These are phyloP conservation scores for Ascobolus immersus DNA, from an alignment of 495 filamentous ascomycete species.

Conservation along the genomic window DNA sequence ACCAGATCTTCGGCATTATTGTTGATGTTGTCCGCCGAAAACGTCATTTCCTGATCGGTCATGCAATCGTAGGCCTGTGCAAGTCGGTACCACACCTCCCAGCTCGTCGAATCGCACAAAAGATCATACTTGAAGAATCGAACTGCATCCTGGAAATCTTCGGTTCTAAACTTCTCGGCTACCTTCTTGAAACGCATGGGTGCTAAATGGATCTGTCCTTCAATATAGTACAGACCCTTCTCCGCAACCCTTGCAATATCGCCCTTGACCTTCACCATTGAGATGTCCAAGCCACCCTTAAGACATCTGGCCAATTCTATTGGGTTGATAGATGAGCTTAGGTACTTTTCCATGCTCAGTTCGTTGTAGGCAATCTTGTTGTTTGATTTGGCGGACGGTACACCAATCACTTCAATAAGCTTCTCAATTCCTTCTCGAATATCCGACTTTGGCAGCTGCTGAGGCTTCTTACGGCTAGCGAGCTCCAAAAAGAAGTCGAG, in stretches of 20 bases:
- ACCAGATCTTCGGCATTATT: slow-evolving; percentile 51
- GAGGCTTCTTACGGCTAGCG: slow-evolving; percentile 61
- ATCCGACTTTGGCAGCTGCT: slow-evolving; percentile 73
- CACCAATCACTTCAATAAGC: slow-evolving; percentile 47
- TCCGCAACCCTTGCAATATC: slow-evolving; percentile 37
- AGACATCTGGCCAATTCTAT: slow-evolving; percentile 53
- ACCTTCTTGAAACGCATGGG: slow-evolving; percentile 73
- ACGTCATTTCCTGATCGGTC: slow-evolving; percentile 72
- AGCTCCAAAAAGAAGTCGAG: slow-evolving; percentile 60
- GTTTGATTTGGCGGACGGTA: slow-evolving; percentile 15
- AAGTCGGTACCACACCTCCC: slow-evolving; percentile 91
- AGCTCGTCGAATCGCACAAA: slow-evolving; percentile 57
- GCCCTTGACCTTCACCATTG: slow-evolving; percentile 24
- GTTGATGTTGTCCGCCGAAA: slow-evolving; percentile 92
- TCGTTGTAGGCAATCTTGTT: slow-evolving; percentile 14
- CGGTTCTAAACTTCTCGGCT: slow-evolving; percentile 45
- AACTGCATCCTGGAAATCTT: slow-evolving; percentile 64
- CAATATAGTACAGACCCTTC: slow-evolving; percentile 78
- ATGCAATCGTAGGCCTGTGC: slow-evolving; percentile 79
- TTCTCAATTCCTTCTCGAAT: slow-evolving; percentile 70
- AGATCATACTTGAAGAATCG: slow-evolving; percentile 65
- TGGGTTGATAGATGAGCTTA: slow-evolving; percentile 61
- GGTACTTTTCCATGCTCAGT: slow-evolving; percentile 33
- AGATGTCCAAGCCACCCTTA: slow-evolving; percentile 43
- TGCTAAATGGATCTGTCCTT: slow-evolving; percentile 65